A percentile compares a stretch with the other conserved stretches of the same genome.
phyloP scores from a whole-genome alignment of 495 filamentous ascomycete genomes.

The Penicillium taxi region DNA sequence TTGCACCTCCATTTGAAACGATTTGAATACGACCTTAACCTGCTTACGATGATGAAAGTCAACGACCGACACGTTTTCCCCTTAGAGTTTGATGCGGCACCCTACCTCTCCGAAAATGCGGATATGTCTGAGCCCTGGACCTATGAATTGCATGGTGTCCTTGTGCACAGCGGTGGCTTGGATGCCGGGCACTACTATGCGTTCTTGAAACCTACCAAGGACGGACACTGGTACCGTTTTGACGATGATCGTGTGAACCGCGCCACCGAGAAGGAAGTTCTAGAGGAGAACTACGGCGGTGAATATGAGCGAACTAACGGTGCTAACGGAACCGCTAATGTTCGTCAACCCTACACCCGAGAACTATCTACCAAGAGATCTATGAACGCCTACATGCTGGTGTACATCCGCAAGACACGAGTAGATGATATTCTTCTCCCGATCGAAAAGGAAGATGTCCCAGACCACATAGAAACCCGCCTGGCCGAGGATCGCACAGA shows the following conservation, averaged over 20 bases:
- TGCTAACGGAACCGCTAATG: constrained; percentile 47
- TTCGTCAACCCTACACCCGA: constrained; percentile 60
- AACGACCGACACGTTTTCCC: constrained; percentile 98
- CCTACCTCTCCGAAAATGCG: constrained; percentile 79
- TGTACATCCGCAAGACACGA: constrained; percentile 84
- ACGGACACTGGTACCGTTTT: constrained; percentile 92
- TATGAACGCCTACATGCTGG: constrained; percentile 93
- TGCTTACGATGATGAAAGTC: constrained; percentile 97
- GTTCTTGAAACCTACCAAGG: constrained; percentile 86
- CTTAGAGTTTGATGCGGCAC: constrained; percentile 80
- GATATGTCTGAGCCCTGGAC: constrained; percentile 82
- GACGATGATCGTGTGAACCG: constrained; percentile 95
- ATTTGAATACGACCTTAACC: constrained; percentile 94
- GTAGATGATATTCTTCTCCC: constrained; percentile 72
- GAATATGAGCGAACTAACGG: constrained; percentile 65
- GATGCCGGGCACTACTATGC: constrained; percentile 99
- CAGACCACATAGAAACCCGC: constrained; percentile 71
- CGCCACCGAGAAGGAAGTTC: constrained; percentile 80
- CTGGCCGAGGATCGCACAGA: constrained; percentile 74
- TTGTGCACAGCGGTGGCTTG: constrained; percentile 93
- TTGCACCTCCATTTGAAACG: constrained; percentile 94
- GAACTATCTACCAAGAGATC: constrained; percentile 60
- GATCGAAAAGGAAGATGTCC: constrained; percentile 67
- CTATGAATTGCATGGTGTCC: constrained; percentile 88
- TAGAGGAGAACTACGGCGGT: constrained; percentile 96